phyloP scores from a whole-genome alignment of 108 stramenopile genomes.

The Chaetoceros muelleri region DNA sequence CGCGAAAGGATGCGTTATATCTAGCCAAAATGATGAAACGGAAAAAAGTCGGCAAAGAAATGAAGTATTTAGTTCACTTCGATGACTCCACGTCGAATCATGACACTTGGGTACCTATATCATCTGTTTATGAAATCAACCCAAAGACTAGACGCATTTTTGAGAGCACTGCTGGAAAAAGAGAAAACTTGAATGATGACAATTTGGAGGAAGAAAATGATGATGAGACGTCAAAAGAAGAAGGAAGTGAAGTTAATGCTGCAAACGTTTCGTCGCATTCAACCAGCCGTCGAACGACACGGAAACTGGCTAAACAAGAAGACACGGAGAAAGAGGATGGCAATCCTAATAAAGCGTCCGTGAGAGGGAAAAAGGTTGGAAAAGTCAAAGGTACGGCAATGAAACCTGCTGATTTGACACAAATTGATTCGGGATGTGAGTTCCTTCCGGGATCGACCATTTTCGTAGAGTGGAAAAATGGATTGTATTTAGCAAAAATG shows the following conservation, averaged over 20 bases:
- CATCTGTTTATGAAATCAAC: conserved; percentile 34
- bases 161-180: conserved; percentile 10
- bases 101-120: conserved; percentile 34
- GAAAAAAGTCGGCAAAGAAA: conserved; percentile 21
- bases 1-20: conserved; percentile 21
- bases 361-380: not conserved
- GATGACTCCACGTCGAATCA: conserved; percentile 25
- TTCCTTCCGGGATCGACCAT: conserved; percentile 38
- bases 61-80: conserved; percentile 26
- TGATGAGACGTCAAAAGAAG: too few relatives aligned
- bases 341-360: not conserved
- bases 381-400: not conserved
- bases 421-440: conserved; percentile 29
- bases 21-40: conserved; percentile 40
- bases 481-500: conserved; percentile 28
- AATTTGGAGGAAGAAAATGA: conserved; percentile 7
- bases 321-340: not conserved
- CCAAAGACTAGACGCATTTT: conserved; percentile 28
- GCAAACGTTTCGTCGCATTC: conserved; percentile 4
- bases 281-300: conserved; percentile 8
- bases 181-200: conserved; percentile 7
- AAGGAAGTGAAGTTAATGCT: conserved; percentile 3
- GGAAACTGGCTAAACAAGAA: conserved; percentile 16
- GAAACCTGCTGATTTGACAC: conserved; percentile 13
- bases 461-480: conserved; percentile 25